Base-by-base conservation (phyloP, 805 yeast species). In the Saccharomycopsis synnaedendra region DNA sequence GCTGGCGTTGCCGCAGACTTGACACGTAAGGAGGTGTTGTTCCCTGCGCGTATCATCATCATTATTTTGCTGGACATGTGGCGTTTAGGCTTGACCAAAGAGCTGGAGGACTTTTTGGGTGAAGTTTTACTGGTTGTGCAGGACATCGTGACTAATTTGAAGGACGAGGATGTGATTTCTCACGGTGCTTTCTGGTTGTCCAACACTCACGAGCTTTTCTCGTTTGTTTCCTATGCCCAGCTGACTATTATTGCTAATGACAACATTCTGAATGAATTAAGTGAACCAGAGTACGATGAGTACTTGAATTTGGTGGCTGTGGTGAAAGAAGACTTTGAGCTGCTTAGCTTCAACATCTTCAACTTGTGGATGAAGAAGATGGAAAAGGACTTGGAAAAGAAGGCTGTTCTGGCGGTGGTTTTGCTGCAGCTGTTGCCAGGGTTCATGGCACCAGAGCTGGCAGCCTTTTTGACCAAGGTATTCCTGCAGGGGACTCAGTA, bases 151-250 rank as follows among this genome's bases (percentile, higher is more conserved):
- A 74, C 84, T 45, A 66, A 72, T n/a, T 71, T 83, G 60, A 82
- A 82, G 56, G 96, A 90, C 48, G 95, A 85, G 51, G 94, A 85
- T 56, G 80, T 87, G 34, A 81, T 89, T 58, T 79, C 87, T 42
- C 87, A 87, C 57, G 97, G 96, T 56, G 95, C 97, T 0, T 93
- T 89, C 70, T 93, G 98, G 98, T 72, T 93, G 55, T 85, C 97
- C 3, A 93, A 93, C 66, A 89, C 94, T 3, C 96, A 93, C 62
- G 97, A 93, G 62, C 74, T 93, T 58, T 85, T 85, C 64, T 88
- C 97, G 3, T 93, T 93, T 70, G 95, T 90, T 50, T 79, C 89
- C 10, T 85, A 87, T 64, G 97, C 97, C 3, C 95, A 90, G 64
- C 78, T 80, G 51, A 87, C 95, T n/a, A 86, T 93, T 52, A 68